Percentiles rank a stretch among this genome's conserved stretches.
phyloP scores from a whole-genome alignment of 2,329 filamentous ascomycete genomes.

The Eutypa lata region DNA sequence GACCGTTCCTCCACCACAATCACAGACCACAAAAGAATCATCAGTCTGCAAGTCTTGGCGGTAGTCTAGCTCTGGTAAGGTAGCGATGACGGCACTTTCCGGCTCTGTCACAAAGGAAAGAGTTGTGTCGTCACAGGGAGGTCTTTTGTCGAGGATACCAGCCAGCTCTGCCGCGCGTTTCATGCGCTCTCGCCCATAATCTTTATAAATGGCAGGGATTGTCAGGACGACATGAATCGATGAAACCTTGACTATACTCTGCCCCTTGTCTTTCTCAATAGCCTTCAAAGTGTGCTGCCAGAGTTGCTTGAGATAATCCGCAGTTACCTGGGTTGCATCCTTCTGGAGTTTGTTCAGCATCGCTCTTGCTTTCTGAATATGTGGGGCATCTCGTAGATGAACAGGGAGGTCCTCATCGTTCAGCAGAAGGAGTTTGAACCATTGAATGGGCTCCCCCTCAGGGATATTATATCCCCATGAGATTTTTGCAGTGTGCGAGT shows the following conservation, averaged over 20 bases:
- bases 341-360: conserved; percentile 9
- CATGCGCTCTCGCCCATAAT: conserved; percentile 36
- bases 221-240: conserved; percentile 38
- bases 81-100: conserved; percentile 41
- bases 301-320: conserved; percentile 28
- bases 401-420: conserved; percentile 24
- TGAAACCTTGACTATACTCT: conserved; percentile 13
- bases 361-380: conserved; percentile 13
- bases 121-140: conserved; percentile 20
- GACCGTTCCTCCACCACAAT: conserved; percentile 32
- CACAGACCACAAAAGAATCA: conserved; percentile 24
- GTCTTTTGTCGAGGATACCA: conserved; percentile 30
- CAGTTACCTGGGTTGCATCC: conserved; percentile 26
- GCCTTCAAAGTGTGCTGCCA: conserved; percentile 28
- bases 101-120: conserved; percentile 40
- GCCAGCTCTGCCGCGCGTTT: conserved; percentile 28
- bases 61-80: conserved; percentile 25
- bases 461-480: conserved; percentile 31
- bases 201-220: conserved; percentile 44
- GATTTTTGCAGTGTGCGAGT: rapidly evolving
- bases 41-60: conserved; percentile 15
- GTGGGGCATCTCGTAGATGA: conserved; percentile 12
- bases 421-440: conserved; percentile 39
- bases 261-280: conserved; percentile 25
- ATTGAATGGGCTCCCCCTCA: conserved; percentile 17